These are phyloP conservation scores for Daucus carota DNA, from an alignment of 129 eudicot genomes.

Conservation along the genomic window DH1_v3.0 NC_030384.2:38306001-38306500, in stretches of 20 bases:
- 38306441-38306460: too few relatives aligned
- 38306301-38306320: conserved; percentile 2
- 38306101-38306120: neutral
- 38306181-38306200: neutral
- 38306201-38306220: conserved; percentile 2
- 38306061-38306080: neutral
- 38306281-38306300: conserved; percentile 3
- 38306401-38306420: neutral
- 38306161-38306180: neutral
- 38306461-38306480: too few relatives aligned
- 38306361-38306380: neutral
- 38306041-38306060: conserved; percentile 7
- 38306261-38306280: conserved; percentile 1
- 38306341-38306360: neutral
- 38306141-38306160: neutral
- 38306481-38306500: too few relatives aligned
- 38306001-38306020: neutral
- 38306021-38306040: neutral
- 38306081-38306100: conserved; percentile 2
- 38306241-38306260: neutral
- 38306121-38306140: neutral
- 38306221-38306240: conserved; percentile 2
- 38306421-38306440: too few relatives aligned
- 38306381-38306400: neutral
- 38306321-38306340: neutral